Base-by-base conservation (phyloP, 2,329 filamentous ascomycete species). In the Septoria petroselini region DNA sequence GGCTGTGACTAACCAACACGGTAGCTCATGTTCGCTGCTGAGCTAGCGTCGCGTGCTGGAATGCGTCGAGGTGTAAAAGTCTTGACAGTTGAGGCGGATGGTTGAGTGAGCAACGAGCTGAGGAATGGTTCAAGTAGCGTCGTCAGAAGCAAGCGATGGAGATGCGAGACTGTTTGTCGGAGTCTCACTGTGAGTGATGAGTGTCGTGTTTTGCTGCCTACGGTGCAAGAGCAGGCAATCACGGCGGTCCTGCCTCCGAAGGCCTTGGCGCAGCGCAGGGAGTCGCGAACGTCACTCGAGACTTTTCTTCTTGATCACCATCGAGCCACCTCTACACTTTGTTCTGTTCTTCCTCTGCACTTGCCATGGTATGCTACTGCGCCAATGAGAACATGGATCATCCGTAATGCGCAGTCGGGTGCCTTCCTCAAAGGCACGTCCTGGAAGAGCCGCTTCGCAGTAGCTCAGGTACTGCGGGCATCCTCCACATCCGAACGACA, bases 301-400 rank as follows among this genome's bases (percentile, higher is more conserved):
- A 41, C 23, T 46, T 46, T 38, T 29, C 31, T 45, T 29, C 42
- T 23, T 5, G 8, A 23, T 47, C 33, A 21, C 18, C 19, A 25
- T 41, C 38, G 12, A 17, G 14, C 15, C 30, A 15, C 17, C 14
- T 21, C 9, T 31, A n/a, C n/a, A n/a, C 30, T 27, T 38, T 41
- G 30, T 46, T 33, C 21, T 14, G 23, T 30, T 41, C 19, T 19
- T n/a, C 43, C 27, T 25, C 34, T 33, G 27, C 35, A 38, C 34
- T 19, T 19, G 3, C 11, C 34, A 19, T 6, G 34, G 18, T 18
- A 60, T 62, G 60, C 53, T 44, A 41, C 37, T 45, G 54, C 52
- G 41, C 60, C 55, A 60, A 62, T 62, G 60, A 58, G 54, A 62
- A 60, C 55, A 61, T 62, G 60, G 50, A 47, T 12, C 27, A 29